Evolutionary conservation across 2,329 filamentous ascomycete species (phyloP), one percentile per base, ranked within the genome.

Genomic region (Penicillium janthinellum): DNA sequence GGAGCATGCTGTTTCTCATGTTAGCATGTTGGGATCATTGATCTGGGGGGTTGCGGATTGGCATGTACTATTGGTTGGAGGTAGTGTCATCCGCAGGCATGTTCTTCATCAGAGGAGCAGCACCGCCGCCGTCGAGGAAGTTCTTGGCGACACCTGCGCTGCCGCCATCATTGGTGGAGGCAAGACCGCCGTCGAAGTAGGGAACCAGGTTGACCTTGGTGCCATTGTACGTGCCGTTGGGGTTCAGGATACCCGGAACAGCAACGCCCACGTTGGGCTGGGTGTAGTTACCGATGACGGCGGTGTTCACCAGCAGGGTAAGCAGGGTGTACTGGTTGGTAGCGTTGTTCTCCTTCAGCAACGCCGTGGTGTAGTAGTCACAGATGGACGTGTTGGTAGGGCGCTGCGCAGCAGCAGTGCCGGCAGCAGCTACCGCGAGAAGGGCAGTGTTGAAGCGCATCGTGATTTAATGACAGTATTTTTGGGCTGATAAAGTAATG

Each of bases 271-370:
- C 79, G 62, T 84, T 86, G 57, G 83, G 82, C 65, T 72, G 72
- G 7, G 82, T 85, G 70, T 85, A 86, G 72, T 86, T 86, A n/a
- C 86, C 86, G 64, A 87, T 85, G 61, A 88, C 84, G 20, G 82
- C 86, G 6, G 84, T 87, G 73, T 88, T 88, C 67, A 88, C 84
- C 4, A 88, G 71, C 1, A 84, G 75, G 1, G 81, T 85, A 67
- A 88, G 66, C 2, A 88, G 76, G 0, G 79, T 82, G 56, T 79
- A 74, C 71, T 88, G 85, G 70, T 86, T 87, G 34, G 77, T 79
- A 17, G 83, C 82, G 39, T 82, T 87, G 76, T 87, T 88, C 41
- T 85, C 77, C 71, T 79, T 83, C 56, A 87, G 77, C 11, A 87
- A 71, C n/a, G 82, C 81, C 3, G 78, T 84, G 37, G 85, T 87